Evolutionary conservation across 192 early-diverging fungal genomes (phyloP), one percentile per base, ranked within the genome.

Genomic region (Coemansia sp.): DNA sequence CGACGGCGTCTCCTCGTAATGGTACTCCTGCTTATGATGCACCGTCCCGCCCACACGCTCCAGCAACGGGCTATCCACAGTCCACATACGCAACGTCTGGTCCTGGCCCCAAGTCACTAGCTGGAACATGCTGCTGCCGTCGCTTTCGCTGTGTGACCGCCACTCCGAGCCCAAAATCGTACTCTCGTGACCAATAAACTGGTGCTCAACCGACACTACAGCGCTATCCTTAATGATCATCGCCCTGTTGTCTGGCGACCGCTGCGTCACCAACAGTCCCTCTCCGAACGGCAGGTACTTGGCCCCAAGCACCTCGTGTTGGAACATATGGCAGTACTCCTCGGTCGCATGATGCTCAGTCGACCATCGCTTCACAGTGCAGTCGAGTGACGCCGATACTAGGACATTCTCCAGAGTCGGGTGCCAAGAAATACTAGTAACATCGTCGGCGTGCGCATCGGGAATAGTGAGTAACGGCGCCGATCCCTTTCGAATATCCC

Each of bases 91-190:
- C 70, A 84, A 43, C 26, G 78, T 68, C 66, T 67, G 74, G 62
- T 84, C 82, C 26, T 50, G 50, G n/a, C 67, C 70, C 82, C 82
- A 84, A 37, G 82, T 79, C 7, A 84, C 74, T 4, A 84, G 70
- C 70, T 84, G 75, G 68, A 66, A 65, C 40, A 68, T 46, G 35
- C 44, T 53, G 58, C 61, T 33, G 8, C 35, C 44, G 46, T 49
- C 53, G 17, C 23, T 50, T 10, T 62, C 60, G 14, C 58, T 23
- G 44, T 67, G 62, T 42, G 67, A 35, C 33, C 80, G 75, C 80
- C 80, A 82, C 42, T 33, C 72, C 1, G 80, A 46, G 1, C 72
- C 80, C 4, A 77, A 69, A 42, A 77, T 72, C 2, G 72, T 44
- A 21, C 63, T 72, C 0, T 75, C 53, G 50, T 77, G 80, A 0